These are phyloP conservation scores for Dissoconium aciculare DNA, from an alignment of 2,329 filamentous ascomycete genomes.

Conservation along the genomic window DNA sequence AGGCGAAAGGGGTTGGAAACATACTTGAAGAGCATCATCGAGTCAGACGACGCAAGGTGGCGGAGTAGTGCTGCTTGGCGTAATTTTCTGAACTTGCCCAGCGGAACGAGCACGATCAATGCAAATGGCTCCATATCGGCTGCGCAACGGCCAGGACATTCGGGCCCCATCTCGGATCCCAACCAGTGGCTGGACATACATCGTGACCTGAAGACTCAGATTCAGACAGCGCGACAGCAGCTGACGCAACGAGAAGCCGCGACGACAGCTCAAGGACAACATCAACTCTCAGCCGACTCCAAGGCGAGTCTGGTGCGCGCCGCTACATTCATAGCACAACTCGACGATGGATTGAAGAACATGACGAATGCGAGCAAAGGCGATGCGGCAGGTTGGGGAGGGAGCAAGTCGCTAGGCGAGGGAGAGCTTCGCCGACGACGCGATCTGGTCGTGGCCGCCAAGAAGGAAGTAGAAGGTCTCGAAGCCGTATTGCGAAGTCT, in stretches of 20 bases:
- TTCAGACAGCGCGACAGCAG: constrained; percentile 52
- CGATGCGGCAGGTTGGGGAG: constrained; percentile 25
- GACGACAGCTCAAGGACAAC: constrained; percentile 42
- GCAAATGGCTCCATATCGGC: constrained; percentile 29
- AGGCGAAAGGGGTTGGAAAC: constrained; percentile 53
- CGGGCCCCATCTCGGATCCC: constrained; percentile 29
- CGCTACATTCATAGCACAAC: constrained; percentile 45
- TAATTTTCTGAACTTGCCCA: constrained; percentile 56
- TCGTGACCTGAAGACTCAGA: constrained; percentile 53
- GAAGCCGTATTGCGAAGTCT: constrained; percentile 57
- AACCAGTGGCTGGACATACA: constrained; percentile 65
- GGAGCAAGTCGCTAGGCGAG: constrained; percentile 44
- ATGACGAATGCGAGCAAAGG: constrained; percentile 22
- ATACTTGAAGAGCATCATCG: constrained; percentile 59
- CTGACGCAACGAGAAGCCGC: constrained; percentile 55
- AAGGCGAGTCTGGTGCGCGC: constrained; percentile 59
- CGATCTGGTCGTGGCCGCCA: constrained; percentile 54
- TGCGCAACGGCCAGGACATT: constrained; percentile 7
- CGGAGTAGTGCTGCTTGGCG: constrained; percentile 59
- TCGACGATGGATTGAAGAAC: constrained; percentile 48
- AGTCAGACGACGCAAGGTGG: constrained; percentile 61
- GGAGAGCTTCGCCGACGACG: constrained; percentile 58
- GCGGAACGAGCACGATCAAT: constrained; percentile 23
- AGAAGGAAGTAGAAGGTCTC: constrained; percentile 60
- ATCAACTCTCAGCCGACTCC: constrained; percentile 49